Conservation (phyloP, 1,284 basidiomycete species). For the Rhodofomes roseus region DNA sequence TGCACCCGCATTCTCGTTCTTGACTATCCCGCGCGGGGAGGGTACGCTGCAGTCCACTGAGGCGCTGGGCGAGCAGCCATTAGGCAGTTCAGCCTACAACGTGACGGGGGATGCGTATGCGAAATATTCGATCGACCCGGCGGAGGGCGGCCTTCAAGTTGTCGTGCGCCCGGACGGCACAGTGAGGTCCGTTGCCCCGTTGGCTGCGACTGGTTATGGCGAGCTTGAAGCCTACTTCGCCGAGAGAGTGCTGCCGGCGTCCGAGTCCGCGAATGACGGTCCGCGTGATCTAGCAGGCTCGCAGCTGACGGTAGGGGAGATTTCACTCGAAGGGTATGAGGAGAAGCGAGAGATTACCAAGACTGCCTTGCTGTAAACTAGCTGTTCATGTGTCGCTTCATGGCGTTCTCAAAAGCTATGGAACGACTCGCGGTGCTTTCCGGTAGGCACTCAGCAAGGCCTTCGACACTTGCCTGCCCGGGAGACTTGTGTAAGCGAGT, state of each 20-base stretch:
- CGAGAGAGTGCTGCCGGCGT: neutral
- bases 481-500: too few species aligned
- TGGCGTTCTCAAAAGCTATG: too few species aligned
- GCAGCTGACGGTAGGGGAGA: neutral
- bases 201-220: slow-evolving; percentile 6
- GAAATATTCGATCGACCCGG: slow-evolving; percentile 33
- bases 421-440: too few species aligned
- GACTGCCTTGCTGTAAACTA: too few species aligned
- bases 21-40: slow-evolving; percentile 11
- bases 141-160: slow-evolving; percentile 37
- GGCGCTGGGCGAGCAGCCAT: slow-evolving; percentile 6
- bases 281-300: neutral
- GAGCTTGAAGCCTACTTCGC: neutral
- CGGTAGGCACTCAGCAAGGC: too few species aligned
- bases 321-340: neutral
- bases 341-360: slow-evolving; percentile 34
- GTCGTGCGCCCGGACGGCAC: slow-evolving; percentile 43
- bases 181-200: slow-evolving; percentile 26
- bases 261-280: neutral
- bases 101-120: slow-evolving; percentile 28
- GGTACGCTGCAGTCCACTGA: slow-evolving; percentile 8
- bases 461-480: too few species aligned
- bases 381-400: too few species aligned
- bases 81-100: slow-evolving; percentile 20
- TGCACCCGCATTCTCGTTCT: slow-evolving; percentile 15